Evolutionary conservation across 208 protist genomes (phyloP).

Genomic region (Trypanosoma brucei): DNA sequence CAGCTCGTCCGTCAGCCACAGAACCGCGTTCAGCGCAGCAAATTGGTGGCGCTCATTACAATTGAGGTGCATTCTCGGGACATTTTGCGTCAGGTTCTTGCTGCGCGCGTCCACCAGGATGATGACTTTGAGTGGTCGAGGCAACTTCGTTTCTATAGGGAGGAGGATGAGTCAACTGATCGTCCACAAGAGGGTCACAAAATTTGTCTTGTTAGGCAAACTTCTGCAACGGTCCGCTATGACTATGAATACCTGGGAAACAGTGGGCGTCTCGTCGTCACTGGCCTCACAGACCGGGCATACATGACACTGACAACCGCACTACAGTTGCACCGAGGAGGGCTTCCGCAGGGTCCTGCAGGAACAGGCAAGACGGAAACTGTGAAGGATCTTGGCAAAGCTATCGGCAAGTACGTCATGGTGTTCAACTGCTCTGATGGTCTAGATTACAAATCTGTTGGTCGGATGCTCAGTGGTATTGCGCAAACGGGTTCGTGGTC

Average conservation of each 20-base stretch:
- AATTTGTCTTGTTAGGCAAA: slow-evolving; percentile 92
- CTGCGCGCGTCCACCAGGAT: slow-evolving; percentile 62
- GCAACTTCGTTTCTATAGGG: slow-evolving; percentile 96
- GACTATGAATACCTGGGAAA: slow-evolving; percentile 98
- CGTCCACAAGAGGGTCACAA: slow-evolving; percentile 26
- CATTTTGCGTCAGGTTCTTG: slow-evolving; percentile 93
- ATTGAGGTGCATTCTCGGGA: slow-evolving; percentile 98
- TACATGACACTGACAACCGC: slow-evolving; percentile 98
- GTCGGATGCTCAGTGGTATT: slow-evolving; percentile 94
- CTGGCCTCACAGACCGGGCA: slow-evolving; percentile 96
- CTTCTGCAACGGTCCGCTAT: slow-evolving; percentile 89
- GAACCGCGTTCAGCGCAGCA: slow-evolving; percentile 90
- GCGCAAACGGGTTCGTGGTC: slow-evolving; percentile 97
- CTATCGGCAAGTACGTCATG: slow-evolving; percentile 96
- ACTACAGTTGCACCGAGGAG: slow-evolving; percentile 92
- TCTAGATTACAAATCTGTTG: slow-evolving; percentile 96
- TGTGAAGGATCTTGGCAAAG: slow-evolving; percentile 98
- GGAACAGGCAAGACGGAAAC: slow-evolving; percentile 99
- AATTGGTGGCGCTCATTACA: slow-evolving; percentile 96
- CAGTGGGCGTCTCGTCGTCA: slow-evolving; percentile 96
- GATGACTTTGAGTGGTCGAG: slow-evolving; percentile 97
- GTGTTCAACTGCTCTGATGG: slow-evolving; percentile 99
- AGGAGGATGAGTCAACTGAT: slow-evolving; percentile 52
- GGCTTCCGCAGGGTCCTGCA: slow-evolving; percentile 94
- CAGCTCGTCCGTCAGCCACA: slow-evolving; percentile 93